A percentile compares a stretch with the other conserved stretches of the same genome.
These are phyloP conservation scores for Xylaria sp. DNA, from an alignment of 495 filamentous ascomycete species.

Conservation along the genomic window DNA sequence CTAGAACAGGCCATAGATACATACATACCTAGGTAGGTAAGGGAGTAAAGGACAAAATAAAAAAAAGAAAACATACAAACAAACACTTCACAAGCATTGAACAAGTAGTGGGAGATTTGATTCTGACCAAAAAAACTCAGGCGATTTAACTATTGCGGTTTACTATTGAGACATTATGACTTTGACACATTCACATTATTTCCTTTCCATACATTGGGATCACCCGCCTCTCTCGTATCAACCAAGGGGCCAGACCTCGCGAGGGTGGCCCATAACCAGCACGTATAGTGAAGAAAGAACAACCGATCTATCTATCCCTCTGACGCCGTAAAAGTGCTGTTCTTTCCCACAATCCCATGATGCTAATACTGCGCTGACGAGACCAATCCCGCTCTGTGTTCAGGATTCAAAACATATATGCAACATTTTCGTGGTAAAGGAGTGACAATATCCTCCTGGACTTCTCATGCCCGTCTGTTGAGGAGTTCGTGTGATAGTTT, in stretches of 20 bases:
- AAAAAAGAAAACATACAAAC: no score
- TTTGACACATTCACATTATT: slow-evolving; percentile 38
- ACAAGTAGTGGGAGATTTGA: neutral
- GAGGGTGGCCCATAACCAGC: neutral
- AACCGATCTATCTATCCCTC: slow-evolving; percentile 21
- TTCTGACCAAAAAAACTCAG: slow-evolving; percentile 2
- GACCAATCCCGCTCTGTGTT: slow-evolving; percentile 11
- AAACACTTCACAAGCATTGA: neutral
- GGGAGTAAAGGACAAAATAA: neutral
- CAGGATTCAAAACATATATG: slow-evolving; percentile 26
- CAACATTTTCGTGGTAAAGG: slow-evolving; percentile 8
- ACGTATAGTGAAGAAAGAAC: slow-evolving; percentile 10
- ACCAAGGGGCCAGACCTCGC: slow-evolving; percentile 1
- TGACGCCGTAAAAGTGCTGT: slow-evolving; percentile 18
- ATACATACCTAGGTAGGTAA: no score
- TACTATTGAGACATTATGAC: slow-evolving; percentile 46
- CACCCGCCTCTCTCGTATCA: neutral
- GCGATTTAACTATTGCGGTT: slow-evolving; percentile 17
- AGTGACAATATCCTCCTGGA: neutral
- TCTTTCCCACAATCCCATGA: neutral
- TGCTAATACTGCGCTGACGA: slow-evolving; percentile 17
- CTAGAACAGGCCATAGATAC: slow-evolving; percentile 1
- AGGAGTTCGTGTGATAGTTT: neutral
- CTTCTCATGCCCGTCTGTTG: neutral
- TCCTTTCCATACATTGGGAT: neutral